Evolutionary conservation across 2,329 filamentous ascomycete genomes (phyloP).

Genomic region (Nectriaceae sp.): DNA sequence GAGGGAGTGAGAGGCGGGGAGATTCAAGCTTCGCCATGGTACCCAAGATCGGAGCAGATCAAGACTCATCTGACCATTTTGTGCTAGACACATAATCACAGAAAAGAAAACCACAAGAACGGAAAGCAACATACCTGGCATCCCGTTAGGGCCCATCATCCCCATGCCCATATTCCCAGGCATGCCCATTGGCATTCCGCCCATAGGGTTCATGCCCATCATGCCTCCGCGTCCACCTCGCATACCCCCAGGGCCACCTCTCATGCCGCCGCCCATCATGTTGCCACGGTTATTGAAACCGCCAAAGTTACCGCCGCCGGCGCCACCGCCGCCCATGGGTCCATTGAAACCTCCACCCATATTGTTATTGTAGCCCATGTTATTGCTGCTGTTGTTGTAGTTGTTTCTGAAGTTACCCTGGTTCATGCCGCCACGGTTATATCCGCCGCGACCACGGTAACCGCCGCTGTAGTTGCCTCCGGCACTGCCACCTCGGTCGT

Average conservation of each 20-base stretch:
- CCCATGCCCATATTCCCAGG: conserved; percentile 59
- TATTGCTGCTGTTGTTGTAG: conserved; percentile 42
- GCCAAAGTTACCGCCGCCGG: conserved; percentile 50
- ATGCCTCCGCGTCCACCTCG: conserved; percentile 52
- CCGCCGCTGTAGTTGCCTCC: conserved; percentile 54
- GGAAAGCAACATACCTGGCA: conserved; percentile 35
- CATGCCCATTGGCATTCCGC: conserved; percentile 57
- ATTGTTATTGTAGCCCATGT: conserved; percentile 47
- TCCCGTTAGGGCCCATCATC: conserved; percentile 52
- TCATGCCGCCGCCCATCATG: conserved; percentile 48
- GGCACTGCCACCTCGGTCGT: conserved; percentile 41
- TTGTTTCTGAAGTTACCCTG: conserved; percentile 46
- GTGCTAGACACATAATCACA: neutral
- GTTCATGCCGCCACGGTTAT: conserved; percentile 49
- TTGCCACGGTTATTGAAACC: conserved; percentile 51
- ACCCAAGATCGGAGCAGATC: too few species aligned
- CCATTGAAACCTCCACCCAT: conserved; percentile 52
- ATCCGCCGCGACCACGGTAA: conserved; percentile 54
- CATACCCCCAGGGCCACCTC: conserved; percentile 52
- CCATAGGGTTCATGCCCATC: conserved; percentile 51
- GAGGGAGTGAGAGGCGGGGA: too few species aligned
- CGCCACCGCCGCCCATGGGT: conserved; percentile 50
- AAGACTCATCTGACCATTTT: too few species aligned
- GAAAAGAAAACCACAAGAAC: neutral
- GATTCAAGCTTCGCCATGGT: too few species aligned